These are phyloP conservation scores for Babesia bigemina DNA, from an alignment of 169 alveolate genomes.

Conservation along the genomic window DNA sequence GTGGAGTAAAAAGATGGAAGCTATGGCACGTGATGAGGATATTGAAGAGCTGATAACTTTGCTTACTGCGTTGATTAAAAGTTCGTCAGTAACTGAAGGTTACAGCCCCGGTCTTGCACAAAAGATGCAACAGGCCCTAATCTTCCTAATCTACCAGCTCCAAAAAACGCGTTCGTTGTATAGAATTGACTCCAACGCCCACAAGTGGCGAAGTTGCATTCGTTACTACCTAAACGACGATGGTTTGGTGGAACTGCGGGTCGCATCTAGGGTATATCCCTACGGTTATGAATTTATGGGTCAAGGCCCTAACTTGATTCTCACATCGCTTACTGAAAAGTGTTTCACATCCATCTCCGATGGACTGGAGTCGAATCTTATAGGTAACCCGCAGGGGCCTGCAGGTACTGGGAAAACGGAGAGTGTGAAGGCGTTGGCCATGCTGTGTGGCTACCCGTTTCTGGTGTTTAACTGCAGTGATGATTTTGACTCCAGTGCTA, in stretches of 20 bases:
- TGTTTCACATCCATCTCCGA: conserved; percentile 95
- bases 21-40: conserved; percentile 43
- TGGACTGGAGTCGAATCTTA: conserved; percentile 94
- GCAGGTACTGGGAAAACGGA: conserved; percentile 99
- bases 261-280: conserved; percentile 92
- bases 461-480: conserved; percentile 98
- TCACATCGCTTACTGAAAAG: conserved; percentile 98
- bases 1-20: conserved; percentile 88
- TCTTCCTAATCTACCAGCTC: conserved; percentile 95
- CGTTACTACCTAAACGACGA: conserved; percentile 85
- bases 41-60: not conserved
- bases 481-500: conserved; percentile 95
- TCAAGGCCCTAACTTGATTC: conserved; percentile 93
- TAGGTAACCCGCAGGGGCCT: conserved; percentile 99
- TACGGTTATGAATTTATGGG: conserved; percentile 98
- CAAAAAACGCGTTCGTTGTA: conserved; percentile 74
- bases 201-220: conserved; percentile 95
- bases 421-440: conserved; percentile 97
- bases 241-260: conserved; percentile 78
- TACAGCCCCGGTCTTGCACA: not conserved
- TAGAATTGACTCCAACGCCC: conserved; percentile 74
- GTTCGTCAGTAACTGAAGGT: not conserved
- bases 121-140: conserved; percentile 71
- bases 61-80: not conserved
- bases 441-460: conserved; percentile 94